phyloP scores from a whole-genome alignment of 495 filamentous ascomycete genomes.

The Hypoxylon subgilvum region DNA sequence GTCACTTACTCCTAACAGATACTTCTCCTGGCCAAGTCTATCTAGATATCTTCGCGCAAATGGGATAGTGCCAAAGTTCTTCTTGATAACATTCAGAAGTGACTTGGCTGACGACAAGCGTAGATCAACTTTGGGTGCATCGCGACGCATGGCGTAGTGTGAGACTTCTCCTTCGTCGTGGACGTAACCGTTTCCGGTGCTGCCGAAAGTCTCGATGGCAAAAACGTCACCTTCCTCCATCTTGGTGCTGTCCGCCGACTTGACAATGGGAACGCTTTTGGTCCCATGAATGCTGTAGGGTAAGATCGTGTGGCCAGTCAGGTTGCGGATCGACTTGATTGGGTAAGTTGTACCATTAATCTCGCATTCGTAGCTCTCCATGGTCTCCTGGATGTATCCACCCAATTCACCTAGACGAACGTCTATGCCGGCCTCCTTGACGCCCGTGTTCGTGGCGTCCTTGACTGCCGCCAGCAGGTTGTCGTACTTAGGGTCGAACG shows the following conservation, averaged over 20 bases:
- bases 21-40: constrained; percentile 84
- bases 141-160: constrained; percentile 71
- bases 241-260: constrained; percentile 76
- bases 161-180: constrained; percentile 82
- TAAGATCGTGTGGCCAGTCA: constrained; percentile 87
- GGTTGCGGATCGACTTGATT: constrained; percentile 83
- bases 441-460: constrained; percentile 85
- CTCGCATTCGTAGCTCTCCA: constrained; percentile 89
- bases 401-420: constrained; percentile 79
- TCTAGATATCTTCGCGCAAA: constrained; percentile 88
- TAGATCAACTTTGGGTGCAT: constrained; percentile 70
- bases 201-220: constrained; percentile 93
- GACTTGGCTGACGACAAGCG: constrained; percentile 79
- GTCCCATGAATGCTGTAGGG: constrained; percentile 85
- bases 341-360: constrained; percentile 77
- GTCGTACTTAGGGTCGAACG: constrained; percentile 85
- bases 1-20: constrained; percentile 75
- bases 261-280: constrained; percentile 91
- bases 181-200: constrained; percentile 86
- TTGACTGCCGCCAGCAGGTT: constrained; percentile 80
- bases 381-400: constrained; percentile 78
- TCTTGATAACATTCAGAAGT: constrained; percentile 82
- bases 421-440: constrained; percentile 84
- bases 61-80: constrained; percentile 89
- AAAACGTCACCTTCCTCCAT: constrained; percentile 96